Conservation (phyloP, 2,329 filamentous ascomycete genomes). For the Rhynchosporium secalis region DNA sequence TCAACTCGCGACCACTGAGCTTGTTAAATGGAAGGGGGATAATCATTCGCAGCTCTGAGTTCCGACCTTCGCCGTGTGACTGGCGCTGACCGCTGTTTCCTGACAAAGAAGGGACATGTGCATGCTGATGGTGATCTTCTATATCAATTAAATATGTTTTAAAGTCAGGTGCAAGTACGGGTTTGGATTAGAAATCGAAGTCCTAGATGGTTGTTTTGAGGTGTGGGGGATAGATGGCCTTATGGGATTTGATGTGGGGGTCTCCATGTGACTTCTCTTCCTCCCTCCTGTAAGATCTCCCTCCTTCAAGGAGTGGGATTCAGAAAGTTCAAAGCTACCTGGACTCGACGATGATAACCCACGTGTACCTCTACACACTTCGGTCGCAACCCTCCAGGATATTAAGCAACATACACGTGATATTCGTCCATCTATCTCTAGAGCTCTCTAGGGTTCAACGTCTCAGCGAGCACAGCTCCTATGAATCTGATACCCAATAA, state of each 20-base stretch:
- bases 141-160: background rate
- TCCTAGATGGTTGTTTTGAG: background rate
- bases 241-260: slow-evolving; percentile 2
- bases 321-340: background rate
- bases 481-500: background rate
- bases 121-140: slow-evolving; percentile 3
- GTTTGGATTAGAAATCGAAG: slow-evolving; percentile 1
- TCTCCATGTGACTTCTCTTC: background rate
- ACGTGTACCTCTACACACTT: background rate
- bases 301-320: no score
- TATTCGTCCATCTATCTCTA: background rate
- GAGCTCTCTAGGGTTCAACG: background rate
- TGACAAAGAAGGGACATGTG: background rate
- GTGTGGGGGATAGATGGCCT: background rate
- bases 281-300: no score
- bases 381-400: background rate
- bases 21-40: background rate
- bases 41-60: background rate
- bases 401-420: background rate
- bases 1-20: background rate
- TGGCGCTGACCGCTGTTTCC: background rate
- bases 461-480: background rate
- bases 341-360: background rate
- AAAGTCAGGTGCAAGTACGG: background rate
- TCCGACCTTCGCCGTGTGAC: background rate